Evolutionary conservation across 1,139 yeast genomes (phyloP), one percentile per base, ranked within the genome.

Genomic region (Ogataea hybrid): DNA sequence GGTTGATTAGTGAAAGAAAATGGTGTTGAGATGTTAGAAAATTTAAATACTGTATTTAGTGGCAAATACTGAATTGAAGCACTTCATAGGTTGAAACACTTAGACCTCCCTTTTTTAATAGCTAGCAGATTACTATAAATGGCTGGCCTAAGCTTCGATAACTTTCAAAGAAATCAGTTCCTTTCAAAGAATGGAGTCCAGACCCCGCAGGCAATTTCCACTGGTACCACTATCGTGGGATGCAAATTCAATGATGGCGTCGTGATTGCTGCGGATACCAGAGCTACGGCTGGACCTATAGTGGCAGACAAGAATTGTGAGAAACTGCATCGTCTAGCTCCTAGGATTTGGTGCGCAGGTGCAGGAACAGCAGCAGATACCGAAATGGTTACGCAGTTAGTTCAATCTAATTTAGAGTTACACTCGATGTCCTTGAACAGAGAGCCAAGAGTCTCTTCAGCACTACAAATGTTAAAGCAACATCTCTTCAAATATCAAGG

Each of bases 341-440:
- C 98, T 10, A 78, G 77, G 61, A 92, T 92, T 60, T 92, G 98
- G 98, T 92, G 97, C 79, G 97, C 97, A 42, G 98, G 98, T 57
- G 98, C 98, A 4, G 98, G 98, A 64, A 92, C 98, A 15, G 98
- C 98, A 34, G 98, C 98, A n/a, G 98, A 92, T 63, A 92, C 97
- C 9, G 97, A 92, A 63, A 84, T 85, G 86, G 96, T 87, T 22
- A 92, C 98, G 6, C 96, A 88, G 65, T 74, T 92, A 61, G 89
- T 89, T 56, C 81, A 90, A 23, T 87, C 96, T 37, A 90, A 90
- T 63, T 71, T 92, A 54, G 98, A 92, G 65, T 71, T 92, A 52
- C 98, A 90, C 65, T 73, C 94, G 15, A 71, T 89, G 65, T 80
- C 84, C 53, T 82, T 92, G 39, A 81, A 81, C 51, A 80, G 97